A percentile compares a stretch with the other conserved stretches of the same genome.
phyloP scores from a whole-genome alignment of 306 rosid species.

The Vigna radiata region DNA sequence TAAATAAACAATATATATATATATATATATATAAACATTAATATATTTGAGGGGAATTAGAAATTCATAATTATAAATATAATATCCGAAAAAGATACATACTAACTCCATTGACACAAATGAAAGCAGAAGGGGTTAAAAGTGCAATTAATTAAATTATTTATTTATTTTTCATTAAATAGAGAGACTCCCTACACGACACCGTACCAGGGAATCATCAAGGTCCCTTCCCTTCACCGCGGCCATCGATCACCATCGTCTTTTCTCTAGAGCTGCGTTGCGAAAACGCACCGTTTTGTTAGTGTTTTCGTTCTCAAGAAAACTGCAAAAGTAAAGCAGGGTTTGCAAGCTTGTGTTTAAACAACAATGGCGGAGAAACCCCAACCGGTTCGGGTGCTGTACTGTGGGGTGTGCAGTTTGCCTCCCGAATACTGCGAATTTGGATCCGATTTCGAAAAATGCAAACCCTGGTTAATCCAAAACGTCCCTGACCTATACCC shows the following conservation, averaged over 20 bases:
- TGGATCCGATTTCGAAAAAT: constrained; percentile 94
- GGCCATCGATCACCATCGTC: neutral
- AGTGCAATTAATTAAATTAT: no score
- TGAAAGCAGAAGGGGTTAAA: no score
- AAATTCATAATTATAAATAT: no score
- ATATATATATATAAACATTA: no score
- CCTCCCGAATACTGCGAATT: constrained; percentile 97
- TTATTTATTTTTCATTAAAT: neutral
- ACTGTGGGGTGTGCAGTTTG: constrained; percentile 74
- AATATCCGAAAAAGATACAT: no score
- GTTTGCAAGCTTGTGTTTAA: neutral
- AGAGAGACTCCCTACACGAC: neutral
- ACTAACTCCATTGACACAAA: no score
- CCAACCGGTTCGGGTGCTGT: constrained; percentile 79
- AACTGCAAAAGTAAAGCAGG: neutral
- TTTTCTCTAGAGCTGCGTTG: constrained; percentile 10
- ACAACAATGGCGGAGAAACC: constrained; percentile 86
- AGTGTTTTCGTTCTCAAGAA: neutral
- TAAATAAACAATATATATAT: no score
- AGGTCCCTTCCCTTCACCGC: neutral
- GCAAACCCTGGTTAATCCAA: constrained; percentile 99
- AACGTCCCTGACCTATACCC: constrained; percentile 87
- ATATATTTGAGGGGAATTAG: no score
- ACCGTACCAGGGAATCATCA: neutral
- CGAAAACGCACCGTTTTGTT: constrained; percentile 20